Base-by-base conservation (phyloP, 495 filamentous ascomycete genomes). In the Aspergillus steynii region DNA sequence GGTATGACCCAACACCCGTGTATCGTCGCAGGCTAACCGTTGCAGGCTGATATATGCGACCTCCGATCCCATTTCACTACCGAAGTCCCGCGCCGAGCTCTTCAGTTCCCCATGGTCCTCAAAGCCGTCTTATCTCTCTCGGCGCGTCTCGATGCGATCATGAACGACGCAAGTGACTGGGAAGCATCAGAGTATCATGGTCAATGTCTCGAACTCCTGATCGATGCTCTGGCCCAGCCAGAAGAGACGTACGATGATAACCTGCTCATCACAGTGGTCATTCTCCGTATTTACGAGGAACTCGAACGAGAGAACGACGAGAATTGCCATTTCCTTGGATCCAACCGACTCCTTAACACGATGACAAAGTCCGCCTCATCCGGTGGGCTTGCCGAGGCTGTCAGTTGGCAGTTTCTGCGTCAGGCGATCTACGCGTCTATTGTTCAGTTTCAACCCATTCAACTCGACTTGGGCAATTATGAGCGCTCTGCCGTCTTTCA, bases 351-450 rank as follows among this genome's bases (percentile, higher is more conserved):
- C 0, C 65, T 78, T 28, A 78, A 78, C 26, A 64, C 69, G 3
- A 71, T 75, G 68, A 68, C 73, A 9, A 66, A 64, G 29, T 74
- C 72, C 5, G 75, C 73, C 5, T 74, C 70, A 0, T 77, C 74
- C 8, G 71, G 74, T 0, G 75, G 75, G 3, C 55, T 78, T 2
- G 73, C 70, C n/a, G 75, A 78, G 56, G 75, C 75, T n/a, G 67
- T 71, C 10, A 76, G 72, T 51, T 78, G 75, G 75, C 74, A 75
- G 29, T 77, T 74, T 25, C 61, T 78, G 48, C 70, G 75, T 25
- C 75, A 78, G 61, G 75, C 74, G 9, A 75, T 78, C n/a, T 78
- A 76, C 26, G 67, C 75, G 6, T 77, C 71, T 1, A 56, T 76
- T 1, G 75, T 77, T 5, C 73, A 76, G 57, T 61, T 70, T 49